Conservation (phyloP, 192 early-diverging fungal species). For the Allomyces javanicus region DNA sequence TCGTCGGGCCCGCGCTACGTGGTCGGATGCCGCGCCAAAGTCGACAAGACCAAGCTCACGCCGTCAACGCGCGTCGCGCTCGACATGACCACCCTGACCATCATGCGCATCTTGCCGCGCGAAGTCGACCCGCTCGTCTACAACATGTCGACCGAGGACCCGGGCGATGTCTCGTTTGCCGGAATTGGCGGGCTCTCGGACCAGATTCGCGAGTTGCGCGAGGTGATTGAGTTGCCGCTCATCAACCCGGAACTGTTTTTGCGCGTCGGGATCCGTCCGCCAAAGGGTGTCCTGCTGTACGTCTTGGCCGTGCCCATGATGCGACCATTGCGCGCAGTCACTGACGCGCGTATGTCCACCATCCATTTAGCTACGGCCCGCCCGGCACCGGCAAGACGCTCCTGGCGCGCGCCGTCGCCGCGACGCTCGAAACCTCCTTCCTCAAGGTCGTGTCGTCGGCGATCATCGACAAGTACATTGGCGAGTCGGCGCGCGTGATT, state of each 20-base stretch:
- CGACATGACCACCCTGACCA: slow-evolving; percentile 99
- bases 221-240: slow-evolving; percentile 96
- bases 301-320: too few species aligned
- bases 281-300: slow-evolving; percentile 80
- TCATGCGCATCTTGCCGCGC: slow-evolving; percentile 93
- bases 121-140: slow-evolving; percentile 99
- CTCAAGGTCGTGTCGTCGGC: slow-evolving; percentile 95
- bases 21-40: slow-evolving; percentile 84
- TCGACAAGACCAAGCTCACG: slow-evolving; percentile 88
- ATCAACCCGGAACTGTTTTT: slow-evolving; percentile 97
- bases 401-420: slow-evolving; percentile 88
- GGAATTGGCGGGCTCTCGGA: slow-evolving; percentile 90
- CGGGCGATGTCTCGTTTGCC: slow-evolving; percentile 84
- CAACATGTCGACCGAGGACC: slow-evolving; percentile 97
- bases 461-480: slow-evolving; percentile 99
- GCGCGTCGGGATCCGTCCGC: slow-evolving; percentile 93
- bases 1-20: slow-evolving; percentile 94
- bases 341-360: not conserved
- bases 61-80: slow-evolving; percentile 94
- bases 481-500: slow-evolving; percentile 89
- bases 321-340: not conserved
- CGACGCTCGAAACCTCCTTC: slow-evolving; percentile 94
- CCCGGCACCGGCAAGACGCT: slow-evolving; percentile 98
- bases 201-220: slow-evolving; percentile 92
- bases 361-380: slow-evolving; percentile 44